Evolutionary conservation across 1,284 basidiomycete genomes (phyloP).

Genomic region (Porogramme epimiltina): DNA sequence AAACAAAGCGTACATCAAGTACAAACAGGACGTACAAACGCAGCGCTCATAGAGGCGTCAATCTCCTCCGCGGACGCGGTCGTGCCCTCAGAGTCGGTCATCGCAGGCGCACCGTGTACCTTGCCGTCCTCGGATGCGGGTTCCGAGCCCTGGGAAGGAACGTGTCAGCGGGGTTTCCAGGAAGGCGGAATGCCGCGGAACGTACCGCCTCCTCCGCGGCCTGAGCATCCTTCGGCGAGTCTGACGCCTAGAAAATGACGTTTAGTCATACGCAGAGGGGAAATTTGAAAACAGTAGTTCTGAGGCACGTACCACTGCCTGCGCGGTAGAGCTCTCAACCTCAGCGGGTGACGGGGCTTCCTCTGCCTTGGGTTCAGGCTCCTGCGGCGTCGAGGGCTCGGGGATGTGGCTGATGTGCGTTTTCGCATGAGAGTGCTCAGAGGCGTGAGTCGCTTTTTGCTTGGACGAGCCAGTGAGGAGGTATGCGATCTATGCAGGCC

Average conservation of each 20-base stretch:
- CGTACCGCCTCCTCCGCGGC: slow-evolving; percentile 18
- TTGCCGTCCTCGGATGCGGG: slow-evolving; percentile 11
- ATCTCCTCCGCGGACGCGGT: slow-evolving; percentile 36
- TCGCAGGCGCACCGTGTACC: slow-evolving; percentile 9
- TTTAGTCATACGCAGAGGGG: not conserved
- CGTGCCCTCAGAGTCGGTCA: slow-evolving; percentile 36
- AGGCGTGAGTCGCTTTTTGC: slow-evolving; percentile 9
- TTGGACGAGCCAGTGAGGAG: slow-evolving; percentile 15
- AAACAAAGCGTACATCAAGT: not conserved
- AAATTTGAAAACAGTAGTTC: no score
- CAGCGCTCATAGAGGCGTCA: slow-evolving; percentile 35
- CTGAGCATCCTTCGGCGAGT: slow-evolving; percentile 19
- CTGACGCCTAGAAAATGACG: slow-evolving; percentile 1
- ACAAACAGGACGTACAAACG: slow-evolving; percentile 30
- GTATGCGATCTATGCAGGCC: slow-evolving; percentile 12
- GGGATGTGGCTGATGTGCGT: slow-evolving; percentile 1
- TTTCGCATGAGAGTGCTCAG: slow-evolving; percentile 8
- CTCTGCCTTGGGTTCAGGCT: slow-evolving; percentile 7
- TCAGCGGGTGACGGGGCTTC: not conserved
- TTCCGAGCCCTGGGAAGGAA: not conserved
- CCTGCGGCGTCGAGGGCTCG: not conserved
- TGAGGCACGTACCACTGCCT: slow-evolving; percentile 5
- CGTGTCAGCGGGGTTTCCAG: not conserved
- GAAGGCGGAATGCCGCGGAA: not conserved
- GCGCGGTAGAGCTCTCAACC: not conserved